Evolutionary conservation across 2,329 filamentous ascomycete species (phyloP).

Genomic region (Microdochium bolleyi): DNA sequence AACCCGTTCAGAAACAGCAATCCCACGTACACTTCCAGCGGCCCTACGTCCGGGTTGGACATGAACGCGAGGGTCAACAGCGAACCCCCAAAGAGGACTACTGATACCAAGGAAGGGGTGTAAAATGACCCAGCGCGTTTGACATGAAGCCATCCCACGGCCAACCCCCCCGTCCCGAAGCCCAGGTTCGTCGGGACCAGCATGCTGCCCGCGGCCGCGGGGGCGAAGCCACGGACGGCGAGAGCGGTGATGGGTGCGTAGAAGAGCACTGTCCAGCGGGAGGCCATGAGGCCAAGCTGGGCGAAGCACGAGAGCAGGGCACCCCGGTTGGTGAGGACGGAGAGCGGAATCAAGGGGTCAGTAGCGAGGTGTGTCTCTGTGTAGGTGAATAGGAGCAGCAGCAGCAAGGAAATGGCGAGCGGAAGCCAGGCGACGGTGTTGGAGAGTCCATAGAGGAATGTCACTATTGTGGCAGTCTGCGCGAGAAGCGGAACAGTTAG

Average conservation of each 20-base stretch:
- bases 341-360: slow-evolving; percentile 69
- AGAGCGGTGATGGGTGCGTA: slow-evolving; percentile 76
- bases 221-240: slow-evolving; percentile 62
- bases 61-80: slow-evolving; percentile 48
- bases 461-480: slow-evolving; percentile 55
- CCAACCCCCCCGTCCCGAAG: slow-evolving; percentile 65
- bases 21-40: slow-evolving; percentile 45
- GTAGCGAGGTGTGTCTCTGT: slow-evolving; percentile 56
- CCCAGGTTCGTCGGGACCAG: slow-evolving; percentile 76
- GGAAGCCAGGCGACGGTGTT: slow-evolving; percentile 51
- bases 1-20: slow-evolving; percentile 65
- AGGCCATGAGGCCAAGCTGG: slow-evolving; percentile 71
- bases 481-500: background rate
- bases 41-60: slow-evolving; percentile 42
- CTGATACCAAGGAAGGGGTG: slow-evolving; percentile 49
- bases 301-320: slow-evolving; percentile 66
- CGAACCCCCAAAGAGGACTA: slow-evolving; percentile 53
- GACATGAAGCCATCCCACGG: slow-evolving; percentile 71
- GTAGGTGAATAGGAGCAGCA: slow-evolving; percentile 45
- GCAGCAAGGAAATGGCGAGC: slow-evolving; percentile 48
- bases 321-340: slow-evolving; percentile 60
- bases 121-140: slow-evolving; percentile 68
- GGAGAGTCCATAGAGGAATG: slow-evolving; percentile 66
- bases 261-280: slow-evolving; percentile 74
- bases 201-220: slow-evolving; percentile 64